Conservation (phyloP, 2,329 filamentous ascomycete species). For the Dothiorella sarmentorum region DNA sequence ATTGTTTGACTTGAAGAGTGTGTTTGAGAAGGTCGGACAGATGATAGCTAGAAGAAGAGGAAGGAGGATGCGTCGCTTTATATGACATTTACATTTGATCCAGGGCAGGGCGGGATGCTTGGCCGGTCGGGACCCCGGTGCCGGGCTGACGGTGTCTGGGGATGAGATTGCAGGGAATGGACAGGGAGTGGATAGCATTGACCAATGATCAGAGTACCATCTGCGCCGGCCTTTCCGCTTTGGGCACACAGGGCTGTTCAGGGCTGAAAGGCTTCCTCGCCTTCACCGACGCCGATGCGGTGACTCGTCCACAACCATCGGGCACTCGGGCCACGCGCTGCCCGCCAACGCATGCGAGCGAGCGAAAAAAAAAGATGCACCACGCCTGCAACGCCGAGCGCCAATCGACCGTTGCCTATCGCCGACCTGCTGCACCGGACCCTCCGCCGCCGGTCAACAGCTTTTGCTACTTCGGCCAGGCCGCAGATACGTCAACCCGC, state of each 20-base stretch:
- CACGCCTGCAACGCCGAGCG: neutral
- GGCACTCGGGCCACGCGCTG: conserved; percentile 1
- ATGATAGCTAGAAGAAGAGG: neutral
- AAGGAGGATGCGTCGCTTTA: neutral
- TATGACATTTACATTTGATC: neutral
- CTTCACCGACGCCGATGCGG: conserved; percentile 1
- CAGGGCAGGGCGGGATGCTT: conserved; percentile 2
- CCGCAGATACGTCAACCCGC: conserved; percentile 4
- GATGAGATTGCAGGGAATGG: neutral
- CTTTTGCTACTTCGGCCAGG: neutral
- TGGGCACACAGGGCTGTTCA: neutral
- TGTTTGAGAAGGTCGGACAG: neutral
- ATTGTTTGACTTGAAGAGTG: neutral
- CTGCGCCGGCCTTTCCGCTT: neutral
- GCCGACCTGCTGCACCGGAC: neutral
- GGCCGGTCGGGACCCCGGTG: neutral
- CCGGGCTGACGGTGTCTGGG: conserved; percentile 5
- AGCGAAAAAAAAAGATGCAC: neutral
- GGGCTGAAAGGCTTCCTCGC: neutral
- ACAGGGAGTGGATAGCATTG: neutral
- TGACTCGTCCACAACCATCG: neutral
- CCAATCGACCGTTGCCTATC: conserved; percentile 9
- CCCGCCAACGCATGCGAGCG: conserved; percentile 12
- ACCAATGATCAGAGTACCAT: neutral
- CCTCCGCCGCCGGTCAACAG: neutral